Evolutionary conservation across 83 land plant species (phyloP), one percentile per base, ranked within the genome.

Genomic region (Larix sibirica): DNA sequence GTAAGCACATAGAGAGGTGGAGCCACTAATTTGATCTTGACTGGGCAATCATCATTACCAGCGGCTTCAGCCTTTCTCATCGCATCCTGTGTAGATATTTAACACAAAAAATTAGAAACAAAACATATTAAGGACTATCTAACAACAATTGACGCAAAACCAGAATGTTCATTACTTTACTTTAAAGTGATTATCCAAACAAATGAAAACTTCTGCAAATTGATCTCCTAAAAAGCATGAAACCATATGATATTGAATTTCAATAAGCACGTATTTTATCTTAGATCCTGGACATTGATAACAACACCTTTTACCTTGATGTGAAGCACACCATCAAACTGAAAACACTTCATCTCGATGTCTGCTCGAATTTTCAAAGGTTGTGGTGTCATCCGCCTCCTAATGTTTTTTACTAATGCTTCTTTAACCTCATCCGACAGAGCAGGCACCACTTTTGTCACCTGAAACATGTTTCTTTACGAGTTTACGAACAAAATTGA

Each of bases 251-350:
- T 76, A 59, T 24, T 4, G 50, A 71, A 56, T 76, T 31, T 24
- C 20, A 50, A 71, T 20, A 77, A 58, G 3, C 24, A 50, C 9
- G 36, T 17, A 14, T 42, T 14, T 33, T 62, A 63, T 24, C n/a
- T 13, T 42, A 31, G 42, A 77, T 17, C 54, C 33, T 68, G n/a
- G 58, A 62, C 60, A 18, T 2, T 23, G n/a, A 50, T 21, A 21
- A 16, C 18, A 6, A 13, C 1, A 64, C 38, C 20, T 56, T 60
- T 56, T 23, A 95, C 99, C 98, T 97, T 91, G 31, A 97, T 97
- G 81, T 97, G 99, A 66, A 97, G 90, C 80, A 97, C 98, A 18
- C 99, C 99, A 89, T 97, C 99, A 85, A 94, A 97, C 82, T 95
- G 96, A 83, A 95, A 95, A 82, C 99, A 97, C 80, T 94, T 97